Percentiles rank a stretch among this genome's conserved stretches.
Conservation (phyloP, 768 basidiomycete species). For the Tylopilus vinaceipallidus region DNA sequence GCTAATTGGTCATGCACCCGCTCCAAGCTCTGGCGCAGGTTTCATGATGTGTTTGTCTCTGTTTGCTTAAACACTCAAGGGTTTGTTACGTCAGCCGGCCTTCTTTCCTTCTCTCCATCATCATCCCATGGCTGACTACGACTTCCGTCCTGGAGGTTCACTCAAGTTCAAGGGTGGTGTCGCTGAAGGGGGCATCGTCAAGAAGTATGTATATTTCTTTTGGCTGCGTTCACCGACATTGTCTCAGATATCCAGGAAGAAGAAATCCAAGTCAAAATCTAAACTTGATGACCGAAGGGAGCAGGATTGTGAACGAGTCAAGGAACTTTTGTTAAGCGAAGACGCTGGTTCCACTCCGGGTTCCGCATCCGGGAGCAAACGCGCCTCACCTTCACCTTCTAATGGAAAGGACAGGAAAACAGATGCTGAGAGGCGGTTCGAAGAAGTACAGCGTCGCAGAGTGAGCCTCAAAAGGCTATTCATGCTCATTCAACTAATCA, state of each 20-base stretch:
- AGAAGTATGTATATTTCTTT: conserved; percentile 65
- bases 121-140: conserved; percentile 73
- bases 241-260: conserved; percentile 57
- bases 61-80: conserved; percentile 18
- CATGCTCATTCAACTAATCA: conserved; percentile 6
- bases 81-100: conserved; percentile 31
- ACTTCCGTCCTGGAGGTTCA: conserved; percentile 80
- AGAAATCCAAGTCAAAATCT: conserved; percentile 73
- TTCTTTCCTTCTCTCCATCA: conserved; percentile 15
- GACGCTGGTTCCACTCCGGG: conserved; percentile 39
- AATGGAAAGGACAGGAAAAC: conserved; percentile 62
- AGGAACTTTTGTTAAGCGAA: conserved; percentile 52
- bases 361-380: conserved; percentile 54
- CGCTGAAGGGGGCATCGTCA: conserved; percentile 73
- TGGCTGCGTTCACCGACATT: not conserved
- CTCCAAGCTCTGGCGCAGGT: conserved; percentile 1
- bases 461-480: conserved; percentile 43
- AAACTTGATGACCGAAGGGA: conserved; percentile 47
- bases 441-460: conserved; percentile 79
- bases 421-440: conserved; percentile 84
- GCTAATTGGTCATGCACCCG: conserved; percentile 18
- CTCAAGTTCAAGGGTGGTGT: conserved; percentile 89
- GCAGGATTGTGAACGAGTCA: conserved; percentile 41
- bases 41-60: conserved; percentile 24
- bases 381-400: conserved; percentile 58